A percentile compares a stretch with the other conserved stretches of the same genome.
Conservation (phyloP, 2,329 filamentous ascomycete genomes). For the Ascochyta viciae-villosae region DNA sequence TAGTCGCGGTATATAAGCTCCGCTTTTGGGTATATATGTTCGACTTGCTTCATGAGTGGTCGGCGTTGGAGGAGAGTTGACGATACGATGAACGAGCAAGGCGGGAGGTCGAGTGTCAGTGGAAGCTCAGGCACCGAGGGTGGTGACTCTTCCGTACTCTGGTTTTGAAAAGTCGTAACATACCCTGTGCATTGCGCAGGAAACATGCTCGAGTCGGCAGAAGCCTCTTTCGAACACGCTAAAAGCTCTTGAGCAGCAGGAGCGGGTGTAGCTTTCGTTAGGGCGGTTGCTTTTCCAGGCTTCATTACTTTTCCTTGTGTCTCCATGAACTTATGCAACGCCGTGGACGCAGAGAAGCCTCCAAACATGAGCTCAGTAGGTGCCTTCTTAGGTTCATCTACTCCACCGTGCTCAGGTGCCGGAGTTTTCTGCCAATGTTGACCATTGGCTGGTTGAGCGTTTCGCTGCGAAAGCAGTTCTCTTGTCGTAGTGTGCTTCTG, state of each 20-base stretch:
- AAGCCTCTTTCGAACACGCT: not conserved
- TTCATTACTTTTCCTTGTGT: slow-evolving; percentile 48
- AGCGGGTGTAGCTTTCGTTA: not conserved
- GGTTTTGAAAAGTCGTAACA: not conserved
- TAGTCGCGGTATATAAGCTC: slow-evolving; percentile 69
- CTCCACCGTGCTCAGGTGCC: not conserved
- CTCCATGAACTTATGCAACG: slow-evolving; percentile 60
- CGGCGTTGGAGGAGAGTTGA: slow-evolving; percentile 56
- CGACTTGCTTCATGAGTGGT: slow-evolving; percentile 58
- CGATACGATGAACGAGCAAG: slow-evolving; percentile 61
- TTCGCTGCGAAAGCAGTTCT: not conserved
- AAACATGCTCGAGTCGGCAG: not conserved
- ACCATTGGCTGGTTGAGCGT: not conserved
- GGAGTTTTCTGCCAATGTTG: slow-evolving; percentile 4
- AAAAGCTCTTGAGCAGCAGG: not conserved
- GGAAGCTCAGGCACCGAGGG: not conserved
- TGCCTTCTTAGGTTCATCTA: not conserved
- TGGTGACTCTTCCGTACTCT: too few species aligned
- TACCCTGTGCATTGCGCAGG: not conserved
- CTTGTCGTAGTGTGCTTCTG: not conserved
- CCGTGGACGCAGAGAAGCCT: slow-evolving; percentile 52
- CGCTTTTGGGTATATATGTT: slow-evolving; percentile 57
- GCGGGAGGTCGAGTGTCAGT: slow-evolving; percentile 7
- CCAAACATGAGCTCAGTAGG: slow-evolving; percentile 42
- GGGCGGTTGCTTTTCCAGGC: not conserved